Evolutionary conservation across 192 early-diverging fungal species (phyloP).

Genomic region (Entophlyctis helioformis): DNA sequence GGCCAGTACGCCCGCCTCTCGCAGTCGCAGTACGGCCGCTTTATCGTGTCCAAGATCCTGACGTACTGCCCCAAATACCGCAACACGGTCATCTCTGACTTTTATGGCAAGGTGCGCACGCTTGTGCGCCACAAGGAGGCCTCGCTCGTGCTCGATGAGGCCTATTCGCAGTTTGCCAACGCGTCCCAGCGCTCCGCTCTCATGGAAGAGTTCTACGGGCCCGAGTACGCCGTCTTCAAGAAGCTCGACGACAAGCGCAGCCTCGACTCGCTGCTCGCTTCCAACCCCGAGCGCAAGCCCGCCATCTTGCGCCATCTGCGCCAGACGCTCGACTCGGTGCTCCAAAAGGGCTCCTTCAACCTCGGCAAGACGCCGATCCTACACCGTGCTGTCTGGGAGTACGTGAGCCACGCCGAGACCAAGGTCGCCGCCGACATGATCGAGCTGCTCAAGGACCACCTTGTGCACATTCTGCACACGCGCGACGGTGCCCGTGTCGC

Average conservation of each 20-base stretch:
- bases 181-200: slow-evolving; percentile 56
- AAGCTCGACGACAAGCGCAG: slow-evolving; percentile 11
- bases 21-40: slow-evolving; percentile 73
- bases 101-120: slow-evolving; percentile 70
- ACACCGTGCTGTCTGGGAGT: slow-evolving; percentile 80
- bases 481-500: slow-evolving; percentile 78
- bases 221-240: slow-evolving; percentile 82
- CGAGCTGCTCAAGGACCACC: slow-evolving; percentile 68
- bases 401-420: slow-evolving; percentile 53
- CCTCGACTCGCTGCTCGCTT: slow-evolving; percentile 44
- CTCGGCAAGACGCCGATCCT: slow-evolving; percentile 63
- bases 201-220: slow-evolving; percentile 88
- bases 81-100: slow-evolving; percentile 59
- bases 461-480: slow-evolving; percentile 83
- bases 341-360: slow-evolving; percentile 67
- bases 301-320: slow-evolving; percentile 59
- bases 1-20: slow-evolving; percentile 64
- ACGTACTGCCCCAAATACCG: slow-evolving; percentile 68
- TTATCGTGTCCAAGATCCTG: slow-evolving; percentile 76
- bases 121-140: slow-evolving; percentile 84
- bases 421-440: slow-evolving; percentile 53
- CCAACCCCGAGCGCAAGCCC: slow-evolving; percentile 58
- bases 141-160: slow-evolving; percentile 71
- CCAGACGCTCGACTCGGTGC: slow-evolving; percentile 50
- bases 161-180: slow-evolving; percentile 71